Conservation (phyloP, 1,139 yeast genomes). For the Hansenula sp. region DNA sequence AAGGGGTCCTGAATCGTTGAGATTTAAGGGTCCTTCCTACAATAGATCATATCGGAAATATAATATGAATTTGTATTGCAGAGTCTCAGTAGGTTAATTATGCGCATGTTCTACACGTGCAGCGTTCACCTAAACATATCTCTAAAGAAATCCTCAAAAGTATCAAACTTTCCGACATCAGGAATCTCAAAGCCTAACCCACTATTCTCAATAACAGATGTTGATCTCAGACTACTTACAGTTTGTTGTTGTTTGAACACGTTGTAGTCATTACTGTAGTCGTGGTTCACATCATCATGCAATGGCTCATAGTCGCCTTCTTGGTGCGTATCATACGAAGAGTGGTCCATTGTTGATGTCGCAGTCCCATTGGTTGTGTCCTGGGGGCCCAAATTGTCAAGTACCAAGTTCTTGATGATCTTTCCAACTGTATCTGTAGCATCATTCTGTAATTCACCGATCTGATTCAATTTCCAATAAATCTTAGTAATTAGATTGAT, state of each 20-base stretch:
- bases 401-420: constrained; percentile 37
- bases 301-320: constrained; percentile 13
- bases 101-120: too few relatives aligned
- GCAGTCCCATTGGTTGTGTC: too few relatives aligned
- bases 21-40: too few relatives aligned
- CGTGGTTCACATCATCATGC: constrained; percentile 22
- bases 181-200: constrained; percentile 24
- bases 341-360: constrained; percentile 9
- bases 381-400: not conserved
- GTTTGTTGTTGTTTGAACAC: not conserved
- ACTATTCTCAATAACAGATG: not conserved
- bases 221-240: not conserved
- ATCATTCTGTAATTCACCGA: constrained; percentile 48
- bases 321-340: constrained; percentile 11
- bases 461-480: constrained; percentile 50
- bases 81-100: too few relatives aligned
- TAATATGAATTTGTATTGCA: too few relatives aligned
- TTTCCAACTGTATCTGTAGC: constrained; percentile 47
- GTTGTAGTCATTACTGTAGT: constrained; percentile 10
- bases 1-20: too few relatives aligned
- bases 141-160: constrained; percentile 46
- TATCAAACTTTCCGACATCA: constrained; percentile 38
- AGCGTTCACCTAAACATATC: constrained; percentile 29
- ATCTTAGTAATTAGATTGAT: constrained; percentile 42
- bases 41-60: too few relatives aligned